These are phyloP conservation scores for Ceratocystis variospora DNA, from an alignment of 2,329 filamentous ascomycete genomes.

Conservation along the genomic window DNA sequence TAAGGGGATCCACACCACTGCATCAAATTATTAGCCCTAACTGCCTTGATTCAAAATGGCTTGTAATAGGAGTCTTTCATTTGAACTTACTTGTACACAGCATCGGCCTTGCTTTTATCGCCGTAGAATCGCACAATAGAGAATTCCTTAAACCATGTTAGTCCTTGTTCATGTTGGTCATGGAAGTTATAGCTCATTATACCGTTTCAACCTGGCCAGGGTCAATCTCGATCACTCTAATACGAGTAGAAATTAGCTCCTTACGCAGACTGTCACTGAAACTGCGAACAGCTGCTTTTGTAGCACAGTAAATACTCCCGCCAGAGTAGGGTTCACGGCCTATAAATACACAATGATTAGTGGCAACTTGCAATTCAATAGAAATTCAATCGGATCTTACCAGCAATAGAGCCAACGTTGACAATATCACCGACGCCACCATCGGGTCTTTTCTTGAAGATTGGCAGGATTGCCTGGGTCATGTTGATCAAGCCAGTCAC, in stretches of 20 bases:
- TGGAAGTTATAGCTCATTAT: conserved; percentile 22
- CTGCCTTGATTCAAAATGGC: conserved; percentile 10
- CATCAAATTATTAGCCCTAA: conserved; percentile 9
- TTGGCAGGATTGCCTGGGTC: conserved; percentile 78
- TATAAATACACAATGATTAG: conserved; percentile 15
- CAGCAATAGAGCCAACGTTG: conserved; percentile 86
- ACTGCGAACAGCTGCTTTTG: conserved; percentile 73
- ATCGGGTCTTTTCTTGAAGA: conserved; percentile 62
- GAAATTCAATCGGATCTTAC: conserved; percentile 20
- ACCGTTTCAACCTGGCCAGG: conserved; percentile 86
- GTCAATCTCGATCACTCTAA: conserved; percentile 77
- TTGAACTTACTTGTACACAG: conserved; percentile 65
- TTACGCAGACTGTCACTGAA: conserved; percentile 74
- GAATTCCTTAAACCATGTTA: conserved; percentile 46
- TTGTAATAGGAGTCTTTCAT: not conserved
- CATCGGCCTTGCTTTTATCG: conserved; percentile 78
- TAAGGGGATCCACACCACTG: conserved; percentile 67
- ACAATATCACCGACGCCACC: conserved; percentile 84
- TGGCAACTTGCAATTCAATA: not conserved
- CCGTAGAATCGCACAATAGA: conserved; percentile 78
- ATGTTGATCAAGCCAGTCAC: conserved; percentile 91
- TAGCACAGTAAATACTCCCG: conserved; percentile 84
- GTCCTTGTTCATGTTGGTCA: conserved; percentile 1
- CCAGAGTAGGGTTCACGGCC: conserved; percentile 70
- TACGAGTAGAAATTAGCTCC: conserved; percentile 67